Conservation (phyloP, 768 basidiomycete genomes). For the Amanita inopinata region DNA sequence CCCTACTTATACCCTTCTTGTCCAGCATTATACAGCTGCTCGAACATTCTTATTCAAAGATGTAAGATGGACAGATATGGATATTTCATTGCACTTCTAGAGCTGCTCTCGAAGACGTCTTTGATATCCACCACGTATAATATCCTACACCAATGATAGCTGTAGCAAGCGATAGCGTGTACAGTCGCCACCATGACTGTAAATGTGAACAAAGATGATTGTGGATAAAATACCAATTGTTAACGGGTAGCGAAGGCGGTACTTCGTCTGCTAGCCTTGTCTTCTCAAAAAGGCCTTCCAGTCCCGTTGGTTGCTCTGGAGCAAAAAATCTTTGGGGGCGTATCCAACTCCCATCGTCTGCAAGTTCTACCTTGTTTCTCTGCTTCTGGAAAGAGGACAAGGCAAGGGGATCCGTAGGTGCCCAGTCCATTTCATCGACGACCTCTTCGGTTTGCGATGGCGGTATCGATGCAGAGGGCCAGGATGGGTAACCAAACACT, state of each 20-base stretch:
- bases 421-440: conserved; percentile 52
- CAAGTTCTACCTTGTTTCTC: conserved; percentile 17
- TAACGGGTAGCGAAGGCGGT: conserved; percentile 8
- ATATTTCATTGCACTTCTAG: neutral
- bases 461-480: conserved; percentile 24
- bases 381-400: conserved; percentile 12
- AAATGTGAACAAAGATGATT: neutral
- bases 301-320: conserved; percentile 68
- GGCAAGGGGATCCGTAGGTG: conserved; percentile 36
- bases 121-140: neutral
- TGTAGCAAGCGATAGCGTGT: conserved; percentile 1
- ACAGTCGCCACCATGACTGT: conserved; percentile 1
- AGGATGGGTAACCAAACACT: conserved; percentile 64
- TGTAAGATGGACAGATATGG: too few relatives aligned
- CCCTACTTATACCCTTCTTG: too few relatives aligned
- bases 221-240: neutral
- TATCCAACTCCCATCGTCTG: conserved; percentile 41
- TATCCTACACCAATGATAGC: conserved; percentile 3
- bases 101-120: too few relatives aligned
- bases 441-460: conserved; percentile 25
- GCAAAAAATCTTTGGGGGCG: conserved; percentile 70
- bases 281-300: conserved; percentile 59
- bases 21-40: too few relatives aligned
- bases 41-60: too few relatives aligned
- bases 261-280: conserved; percentile 42